Percentiles rank a stretch among this genome's conserved stretches.
These are phyloP conservation scores for Calonectria naviculata DNA, from an alignment of 2,329 filamentous ascomycete genomes.

Conservation along the genomic window DNA sequence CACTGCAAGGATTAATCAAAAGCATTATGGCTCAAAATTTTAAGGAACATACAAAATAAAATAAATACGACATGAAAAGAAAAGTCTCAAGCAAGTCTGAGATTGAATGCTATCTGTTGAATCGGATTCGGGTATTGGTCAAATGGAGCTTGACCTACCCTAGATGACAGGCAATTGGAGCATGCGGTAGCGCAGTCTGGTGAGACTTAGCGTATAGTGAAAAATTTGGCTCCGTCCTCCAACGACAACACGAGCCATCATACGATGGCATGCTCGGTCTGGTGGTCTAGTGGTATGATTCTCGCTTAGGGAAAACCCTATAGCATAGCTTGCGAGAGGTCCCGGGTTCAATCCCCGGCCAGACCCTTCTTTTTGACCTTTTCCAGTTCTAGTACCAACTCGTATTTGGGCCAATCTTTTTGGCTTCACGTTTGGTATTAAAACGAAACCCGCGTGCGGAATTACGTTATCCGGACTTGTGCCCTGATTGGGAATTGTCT, in stretches of 20 bases:
- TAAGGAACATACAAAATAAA: too few relatives aligned
- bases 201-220: neutral
- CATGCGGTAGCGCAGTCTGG: fast-evolving
- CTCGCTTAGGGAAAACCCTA: conserved; percentile 44
- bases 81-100: too few relatives aligned
- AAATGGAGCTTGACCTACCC: neutral
- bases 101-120: too few relatives aligned
- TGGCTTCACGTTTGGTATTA: neutral
- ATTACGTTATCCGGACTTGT: neutral
- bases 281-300: conserved; percentile 47
- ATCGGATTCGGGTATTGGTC: too few relatives aligned
- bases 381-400: neutral
- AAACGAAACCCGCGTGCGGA: neutral
- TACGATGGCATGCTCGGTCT: conserved; percentile 30
- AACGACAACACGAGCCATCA: conserved; percentile 25
- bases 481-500: neutral
- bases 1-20: too few relatives aligned
- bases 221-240: fast-evolving
- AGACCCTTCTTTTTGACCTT: conserved; percentile 45
- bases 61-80: too few relatives aligned
- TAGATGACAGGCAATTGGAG: neutral
- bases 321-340: conserved; percentile 45
- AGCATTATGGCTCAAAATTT: too few relatives aligned
- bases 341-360: conserved; percentile 56
- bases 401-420: neutral